These are phyloP conservation scores for Paramyrothecium roridum DNA, from an alignment of 2,329 filamentous ascomycete genomes.

Conservation along the genomic window DNA sequence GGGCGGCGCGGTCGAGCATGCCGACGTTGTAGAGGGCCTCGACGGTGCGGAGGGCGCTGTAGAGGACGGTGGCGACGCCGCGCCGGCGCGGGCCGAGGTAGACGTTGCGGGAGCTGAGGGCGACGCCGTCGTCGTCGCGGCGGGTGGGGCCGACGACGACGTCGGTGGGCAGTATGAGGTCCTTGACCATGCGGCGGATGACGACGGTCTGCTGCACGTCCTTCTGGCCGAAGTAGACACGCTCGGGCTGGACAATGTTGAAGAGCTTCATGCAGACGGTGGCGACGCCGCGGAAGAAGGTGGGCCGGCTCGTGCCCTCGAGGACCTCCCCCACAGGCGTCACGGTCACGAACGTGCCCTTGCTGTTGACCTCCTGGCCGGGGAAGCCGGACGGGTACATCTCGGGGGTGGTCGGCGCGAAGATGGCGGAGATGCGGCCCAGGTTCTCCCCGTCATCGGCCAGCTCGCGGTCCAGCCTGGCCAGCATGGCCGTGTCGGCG, in stretches of 20 bases:
- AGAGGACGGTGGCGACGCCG: conserved; percentile 68
- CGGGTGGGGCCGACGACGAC: conserved; percentile 73
- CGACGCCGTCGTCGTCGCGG: conserved; percentile 77
- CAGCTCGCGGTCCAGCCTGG: conserved; percentile 69
- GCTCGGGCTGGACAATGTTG: conserved; percentile 55
- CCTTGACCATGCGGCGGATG: conserved; percentile 79
- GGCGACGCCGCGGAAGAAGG: conserved; percentile 94
- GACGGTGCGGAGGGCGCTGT: conserved; percentile 65
- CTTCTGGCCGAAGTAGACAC: conserved; percentile 93
- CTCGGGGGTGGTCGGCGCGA: conserved; percentile 75
- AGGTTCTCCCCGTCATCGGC: conserved; percentile 54
- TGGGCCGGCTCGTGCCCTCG: conserved; percentile 82
- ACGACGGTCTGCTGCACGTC: conserved; percentile 95
- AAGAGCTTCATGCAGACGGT: conserved; percentile 87
- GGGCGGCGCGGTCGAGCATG: conserved; percentile 52
- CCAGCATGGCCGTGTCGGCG: conserved; percentile 65
- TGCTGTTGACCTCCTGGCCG: conserved; percentile 68
- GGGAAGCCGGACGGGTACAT: conserved; percentile 87
- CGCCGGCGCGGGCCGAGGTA: conserved; percentile 80
- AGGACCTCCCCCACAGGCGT: conserved; percentile 78
- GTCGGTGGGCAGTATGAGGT: conserved; percentile 77
- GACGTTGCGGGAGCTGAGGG: conserved; percentile 89
- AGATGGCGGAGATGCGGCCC: conserved; percentile 77
- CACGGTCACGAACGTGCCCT: conserved; percentile 87
- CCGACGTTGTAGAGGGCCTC: conserved; percentile 62